Base-by-base conservation (phyloP, 108 stramenopile genomes). In the Pseudonitzschia multistriata region DNA sequence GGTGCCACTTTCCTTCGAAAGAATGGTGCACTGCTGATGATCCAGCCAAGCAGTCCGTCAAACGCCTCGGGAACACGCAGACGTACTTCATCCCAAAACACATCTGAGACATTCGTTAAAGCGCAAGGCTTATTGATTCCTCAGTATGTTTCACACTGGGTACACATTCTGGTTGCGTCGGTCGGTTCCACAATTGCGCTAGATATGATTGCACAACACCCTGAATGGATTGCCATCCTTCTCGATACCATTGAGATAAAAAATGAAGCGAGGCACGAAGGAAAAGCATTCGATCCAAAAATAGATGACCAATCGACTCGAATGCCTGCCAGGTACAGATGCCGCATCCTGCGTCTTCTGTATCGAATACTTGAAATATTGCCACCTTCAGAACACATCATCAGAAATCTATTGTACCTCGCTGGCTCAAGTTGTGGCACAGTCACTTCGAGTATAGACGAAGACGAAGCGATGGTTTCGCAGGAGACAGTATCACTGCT, bases 321-420 rank as follows among this genome's bases (percentile, higher is more conserved):
- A 3, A 65, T 86, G 17, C 83, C 85, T 13, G 62, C 49, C n/a
- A 40, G 70, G 71, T 79, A 64, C 34, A 55, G 74, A 35, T 59
- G 75, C 29, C 84, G 90, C 35, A 77, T 88, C 64, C 49, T 89
- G 33, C 82, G 87, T 8, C 64, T 88, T 22, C 49, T 88, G 61
- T 72, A 82, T 30, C 79, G 74, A 49, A 36, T 90, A 15, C 71
- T 90, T 8, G 47, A 66, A 42, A 24, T 17, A 6, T 25, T 62
- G 45, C 29, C 62, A 30, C 70, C 87, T 6, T 77, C 79, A 48
- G 24, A 52, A 29, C 28, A 28, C 4, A 21, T 86, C n/a, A 74
- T 81, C 21, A 49, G 69, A 7, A 70, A 79, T 22, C 77, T 92
- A 1, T 79, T 92, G 48, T 14, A 62, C 27, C 49, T 85, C n/a